Conservation (phyloP, 371 early-diverging fungal genomes). For the Syncephalastrum sp. region DNA sequence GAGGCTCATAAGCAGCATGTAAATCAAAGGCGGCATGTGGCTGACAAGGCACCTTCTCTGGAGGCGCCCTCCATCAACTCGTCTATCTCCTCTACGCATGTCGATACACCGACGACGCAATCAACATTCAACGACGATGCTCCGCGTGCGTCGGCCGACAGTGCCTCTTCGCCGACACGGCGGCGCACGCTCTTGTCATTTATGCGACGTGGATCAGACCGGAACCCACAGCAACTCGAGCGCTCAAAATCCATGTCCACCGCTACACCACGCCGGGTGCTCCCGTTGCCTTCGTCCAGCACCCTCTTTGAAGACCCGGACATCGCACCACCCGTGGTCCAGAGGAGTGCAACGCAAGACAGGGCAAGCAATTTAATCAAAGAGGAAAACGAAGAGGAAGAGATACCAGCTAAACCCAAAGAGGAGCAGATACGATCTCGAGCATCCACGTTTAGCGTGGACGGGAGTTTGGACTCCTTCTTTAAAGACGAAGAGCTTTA, state of each 20-base stretch:
- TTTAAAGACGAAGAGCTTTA: conserved; percentile 35
- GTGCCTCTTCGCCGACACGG: conserved; percentile 12
- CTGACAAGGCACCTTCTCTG: conserved; percentile 9
- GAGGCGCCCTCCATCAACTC: conserved; percentile 2
- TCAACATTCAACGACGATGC: neutral
- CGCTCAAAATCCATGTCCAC: conserved; percentile 1
- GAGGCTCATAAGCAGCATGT: conserved; percentile 30
- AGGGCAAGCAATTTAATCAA: neutral
- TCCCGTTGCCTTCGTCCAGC: conserved; percentile 31
- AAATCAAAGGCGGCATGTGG: conserved; percentile 22
- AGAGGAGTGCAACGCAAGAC: neutral
- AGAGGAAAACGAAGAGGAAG: conserved; percentile 6
- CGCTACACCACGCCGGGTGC: conserved; percentile 9
- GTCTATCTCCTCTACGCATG: conserved; percentile 2
- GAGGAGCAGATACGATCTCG: conserved; percentile 7
- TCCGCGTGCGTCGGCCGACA: conserved; percentile 3
- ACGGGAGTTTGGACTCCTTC: conserved; percentile 40
- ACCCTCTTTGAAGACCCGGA: conserved; percentile 47
- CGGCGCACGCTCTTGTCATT: conserved; percentile 28
- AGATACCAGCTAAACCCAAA: neutral
- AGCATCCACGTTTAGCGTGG: conserved; percentile 14
- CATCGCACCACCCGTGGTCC: conserved; percentile 11
- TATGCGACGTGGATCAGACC: conserved; percentile 21
- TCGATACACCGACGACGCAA: conserved; percentile 10
- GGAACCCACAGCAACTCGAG: conserved; percentile 1